Percentiles rank a stretch among this genome's conserved stretches.
Conservation (phyloP, 768 basidiomycete genomes). For the Imleria badia region DNA sequence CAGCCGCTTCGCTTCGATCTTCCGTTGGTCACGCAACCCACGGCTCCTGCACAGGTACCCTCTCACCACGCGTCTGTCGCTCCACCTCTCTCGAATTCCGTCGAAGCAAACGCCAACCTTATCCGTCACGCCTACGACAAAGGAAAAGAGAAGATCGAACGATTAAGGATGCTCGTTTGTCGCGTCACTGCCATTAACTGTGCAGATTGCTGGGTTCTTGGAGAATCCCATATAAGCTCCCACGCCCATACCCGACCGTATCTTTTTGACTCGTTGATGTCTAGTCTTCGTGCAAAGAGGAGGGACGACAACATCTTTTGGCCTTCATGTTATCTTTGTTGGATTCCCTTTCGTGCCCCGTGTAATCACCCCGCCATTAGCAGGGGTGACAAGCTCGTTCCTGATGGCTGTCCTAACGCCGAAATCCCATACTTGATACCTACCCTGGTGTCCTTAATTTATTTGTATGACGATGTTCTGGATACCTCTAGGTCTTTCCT, state of each 20-base stretch:
- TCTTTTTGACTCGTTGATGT: background rate
- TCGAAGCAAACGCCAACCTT: background rate
- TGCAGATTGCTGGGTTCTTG: slow-evolving; percentile 1
- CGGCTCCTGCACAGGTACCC: no score
- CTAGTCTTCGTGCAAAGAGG: background rate
- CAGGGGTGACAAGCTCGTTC: background rate
- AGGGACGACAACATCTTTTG: background rate
- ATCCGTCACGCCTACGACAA: background rate
- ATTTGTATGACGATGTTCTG: background rate
- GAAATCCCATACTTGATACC: background rate
- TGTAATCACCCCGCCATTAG: background rate
- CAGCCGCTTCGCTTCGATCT: background rate
- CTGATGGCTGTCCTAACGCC: background rate
- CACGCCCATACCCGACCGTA: background rate
- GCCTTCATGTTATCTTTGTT: background rate
- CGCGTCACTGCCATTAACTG: background rate
- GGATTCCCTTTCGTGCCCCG: background rate
- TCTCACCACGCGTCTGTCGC: no score
- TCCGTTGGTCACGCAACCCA: background rate
- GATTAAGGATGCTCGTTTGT: background rate
- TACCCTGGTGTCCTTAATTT: background rate
- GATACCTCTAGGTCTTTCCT: background rate
- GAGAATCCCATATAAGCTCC: background rate
- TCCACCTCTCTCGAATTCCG: background rate
- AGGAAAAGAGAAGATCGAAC: background rate